phyloP scores from a whole-genome alignment of 371 early-diverging fungal genomes.

The Mucor mucedo region DNA sequence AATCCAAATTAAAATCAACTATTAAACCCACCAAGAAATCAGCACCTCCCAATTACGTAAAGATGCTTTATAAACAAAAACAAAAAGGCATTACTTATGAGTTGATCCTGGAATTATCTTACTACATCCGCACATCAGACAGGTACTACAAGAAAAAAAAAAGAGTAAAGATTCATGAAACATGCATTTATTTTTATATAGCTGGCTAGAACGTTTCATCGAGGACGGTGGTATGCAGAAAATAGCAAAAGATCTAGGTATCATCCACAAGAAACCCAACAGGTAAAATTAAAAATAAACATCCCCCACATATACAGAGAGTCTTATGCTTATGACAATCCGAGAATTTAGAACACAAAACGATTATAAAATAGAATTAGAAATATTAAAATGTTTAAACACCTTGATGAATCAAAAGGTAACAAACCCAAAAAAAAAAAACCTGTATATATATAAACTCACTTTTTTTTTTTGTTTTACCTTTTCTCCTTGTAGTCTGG shows the following conservation, averaged over 20 bases:
- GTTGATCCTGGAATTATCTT: slow-evolving; percentile 28
- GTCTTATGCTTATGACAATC: neutral
- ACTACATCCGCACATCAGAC: slow-evolving; percentile 32
- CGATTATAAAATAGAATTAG: slow-evolving; percentile 76
- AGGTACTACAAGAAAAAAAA: slow-evolving; percentile 11
- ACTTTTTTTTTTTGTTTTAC: neutral
- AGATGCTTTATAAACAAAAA: slow-evolving; percentile 27
- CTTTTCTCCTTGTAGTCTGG: slow-evolving; percentile 37
- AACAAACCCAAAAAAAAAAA: slow-evolving; percentile 13
- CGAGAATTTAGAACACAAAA: slow-evolving; percentile 55
- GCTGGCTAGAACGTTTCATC: slow-evolving; percentile 69
- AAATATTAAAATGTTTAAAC: slow-evolving; percentile 81
- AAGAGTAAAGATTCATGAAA: neutral
- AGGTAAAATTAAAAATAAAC: slow-evolving; percentile 32
- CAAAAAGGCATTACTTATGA: slow-evolving; percentile 28
- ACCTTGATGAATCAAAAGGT: slow-evolving; percentile 75
- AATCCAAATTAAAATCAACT: slow-evolving; percentile 4
- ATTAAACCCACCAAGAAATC: neutral
- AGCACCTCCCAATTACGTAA: slow-evolving; percentile 30
- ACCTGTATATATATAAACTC: neutral
- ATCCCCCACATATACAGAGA: no score
- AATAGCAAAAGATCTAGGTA: slow-evolving; percentile 64
- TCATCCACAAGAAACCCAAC: slow-evolving; percentile 49
- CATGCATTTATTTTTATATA: slow-evolving; percentile 6
- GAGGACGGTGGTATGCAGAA: slow-evolving; percentile 70